Base-by-base conservation (phyloP, 805 yeast species). In the Huiozyma naganishii region DNA sequence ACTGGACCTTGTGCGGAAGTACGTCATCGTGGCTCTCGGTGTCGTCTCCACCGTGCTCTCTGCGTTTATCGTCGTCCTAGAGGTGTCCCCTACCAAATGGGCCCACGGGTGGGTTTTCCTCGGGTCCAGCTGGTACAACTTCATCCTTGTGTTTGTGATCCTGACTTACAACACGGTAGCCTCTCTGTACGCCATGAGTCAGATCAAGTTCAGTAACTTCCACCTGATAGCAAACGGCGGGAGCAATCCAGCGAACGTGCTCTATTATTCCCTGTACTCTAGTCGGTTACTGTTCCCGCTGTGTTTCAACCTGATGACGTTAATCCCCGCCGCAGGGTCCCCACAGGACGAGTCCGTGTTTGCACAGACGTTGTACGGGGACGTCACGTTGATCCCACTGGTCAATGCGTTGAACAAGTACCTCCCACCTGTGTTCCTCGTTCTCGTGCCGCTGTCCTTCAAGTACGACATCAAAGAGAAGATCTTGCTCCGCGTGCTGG, bases 281-380 rank as follows among this genome's bases (percentile, higher is more conserved):
- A 57, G 61, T 41, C 53, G 64, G 49, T 48, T 61, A n/a, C 46
- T 61, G 29, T 55, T 59, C 32, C 66, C 66, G 6, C 44, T 61
- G 12, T 60, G 64, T 40, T 61, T 61, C 50, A 61, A 61, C 42
- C 45, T 59, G 39, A 58, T 60, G 54, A 53, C 53, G 7, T 37
- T 61, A 13, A 47, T 61, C 6, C 59, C 62, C 13, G 33, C 11
- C 9, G 23, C 23, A 4, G 23, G 23, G 23, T 17, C 23, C 23
- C 40, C 43, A 6, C 32, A 38, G 28, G 45, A 38, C 7, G 50
- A 52, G 35, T 50, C 58, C 29, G 50, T 55, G 37, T 61, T 60
- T 41, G 55, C 52, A 36, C 46, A 37, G 12, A 54, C 54, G 0
- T 48, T 61, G 29, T 61, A 59, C 43, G 45, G 49, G 17, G 58